Evolutionary conservation across 1,284 basidiomycete genomes (phyloP).

Genomic region (Cutaneotrichosporon cyanovorans): DNA sequence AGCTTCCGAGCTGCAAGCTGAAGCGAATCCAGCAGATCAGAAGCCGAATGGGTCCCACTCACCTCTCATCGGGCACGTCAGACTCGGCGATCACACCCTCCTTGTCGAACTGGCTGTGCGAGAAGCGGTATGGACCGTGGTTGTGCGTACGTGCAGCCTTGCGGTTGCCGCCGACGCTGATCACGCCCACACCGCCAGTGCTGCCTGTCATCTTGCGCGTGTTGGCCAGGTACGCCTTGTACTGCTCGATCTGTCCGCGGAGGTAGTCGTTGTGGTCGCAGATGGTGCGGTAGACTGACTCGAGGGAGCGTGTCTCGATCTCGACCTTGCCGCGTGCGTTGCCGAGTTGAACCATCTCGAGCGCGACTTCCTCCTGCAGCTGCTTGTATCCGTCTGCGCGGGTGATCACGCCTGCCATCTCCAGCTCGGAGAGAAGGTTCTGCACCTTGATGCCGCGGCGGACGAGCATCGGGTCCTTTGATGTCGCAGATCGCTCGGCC

Average conservation of each 20-base stretch:
- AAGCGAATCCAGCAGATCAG: no score
- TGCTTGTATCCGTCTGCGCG: slow-evolving; percentile 74
- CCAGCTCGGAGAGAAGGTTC: slow-evolving; percentile 94
- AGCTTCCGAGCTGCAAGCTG: no score
- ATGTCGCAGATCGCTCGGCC: slow-evolving; percentile 90
- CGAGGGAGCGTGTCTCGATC: slow-evolving; percentile 82
- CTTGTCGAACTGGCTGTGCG: slow-evolving; percentile 95
- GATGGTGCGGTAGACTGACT: slow-evolving; percentile 97
- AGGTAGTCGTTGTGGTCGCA: slow-evolving; percentile 98
- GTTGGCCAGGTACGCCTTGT: slow-evolving; percentile 98
- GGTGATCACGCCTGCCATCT: slow-evolving; percentile 82
- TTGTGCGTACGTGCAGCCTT: slow-evolving; percentile 77
- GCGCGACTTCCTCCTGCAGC: slow-evolving; percentile 93
- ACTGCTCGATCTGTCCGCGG: slow-evolving; percentile 91
- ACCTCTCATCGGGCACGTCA: slow-evolving; percentile 96
- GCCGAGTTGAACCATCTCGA: slow-evolving; percentile 90
- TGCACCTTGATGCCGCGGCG: slow-evolving; percentile 98
- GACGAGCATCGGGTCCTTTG: slow-evolving; percentile 90
- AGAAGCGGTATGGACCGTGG: slow-evolving; percentile 92
- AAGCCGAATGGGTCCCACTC: slow-evolving; percentile 37
- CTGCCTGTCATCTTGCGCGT: slow-evolving; percentile 87
- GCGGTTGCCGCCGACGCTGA: slow-evolving; percentile 93
- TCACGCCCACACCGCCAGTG: slow-evolving; percentile 75
- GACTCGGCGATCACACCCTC: slow-evolving; percentile 99
- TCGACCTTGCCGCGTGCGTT: slow-evolving; percentile 94